Conservation (phyloP, 768 basidiomycete genomes). For the Pilatotrama ljubarskyi region DNA sequence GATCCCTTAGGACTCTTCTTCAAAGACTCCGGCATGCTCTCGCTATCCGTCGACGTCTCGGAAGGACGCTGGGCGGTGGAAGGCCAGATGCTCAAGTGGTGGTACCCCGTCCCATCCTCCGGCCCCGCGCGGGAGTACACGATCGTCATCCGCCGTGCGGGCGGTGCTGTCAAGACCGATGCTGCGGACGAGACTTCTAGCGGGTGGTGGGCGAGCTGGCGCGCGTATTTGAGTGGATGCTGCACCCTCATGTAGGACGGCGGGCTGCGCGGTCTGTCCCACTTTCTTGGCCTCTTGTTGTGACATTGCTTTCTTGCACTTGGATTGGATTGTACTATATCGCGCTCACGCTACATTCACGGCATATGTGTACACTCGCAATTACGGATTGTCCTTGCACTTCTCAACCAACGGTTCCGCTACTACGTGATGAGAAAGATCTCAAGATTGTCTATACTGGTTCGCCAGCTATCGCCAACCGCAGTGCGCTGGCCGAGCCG, state of each 20-base stretch:
- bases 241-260: conserved; percentile 20
- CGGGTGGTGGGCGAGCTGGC: neutral
- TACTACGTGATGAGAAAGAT: too few species aligned
- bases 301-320: neutral
- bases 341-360: too few species aligned
- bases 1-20: conserved; percentile 11
- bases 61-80: conserved; percentile 48
- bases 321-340: neutral
- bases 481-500: too few species aligned
- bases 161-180: conserved; percentile 35
- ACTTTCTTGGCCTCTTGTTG: too few species aligned
- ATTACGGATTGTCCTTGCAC: too few species aligned
- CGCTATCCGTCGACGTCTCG: conserved; percentile 44
- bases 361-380: too few species aligned
- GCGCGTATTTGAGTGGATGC: conserved; percentile 10
- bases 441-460: too few species aligned
- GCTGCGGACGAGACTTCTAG: neutral
- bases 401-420: too few species aligned
- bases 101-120: conserved; percentile 34
- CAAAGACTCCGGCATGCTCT: conserved; percentile 30
- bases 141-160: conserved; percentile 31
- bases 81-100: conserved; percentile 50
- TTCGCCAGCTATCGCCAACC: too few species aligned
- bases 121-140: conserved; percentile 34
- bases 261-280: neutral